Evolutionary conservation across 306 rosid species (phyloP), one percentile per base, ranked within the genome.

Genomic region (Cicer judaicum): DNA sequence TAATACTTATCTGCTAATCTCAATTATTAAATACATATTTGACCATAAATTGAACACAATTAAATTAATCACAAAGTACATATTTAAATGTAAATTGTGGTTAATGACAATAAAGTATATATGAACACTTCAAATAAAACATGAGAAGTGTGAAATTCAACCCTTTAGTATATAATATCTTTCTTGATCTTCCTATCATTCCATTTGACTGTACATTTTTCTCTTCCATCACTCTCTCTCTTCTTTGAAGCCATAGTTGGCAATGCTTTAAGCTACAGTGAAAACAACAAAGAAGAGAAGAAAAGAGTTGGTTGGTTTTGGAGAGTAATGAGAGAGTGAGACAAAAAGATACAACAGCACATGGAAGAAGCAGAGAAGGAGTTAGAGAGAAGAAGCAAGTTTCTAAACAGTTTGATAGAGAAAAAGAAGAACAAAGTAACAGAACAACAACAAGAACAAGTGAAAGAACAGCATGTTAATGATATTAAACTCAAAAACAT

Each of bases 351-450:
- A 55, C 38, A 75, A 55, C 38, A 75, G 7, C 64, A 57, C 62
- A 89, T 92, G 98, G 92, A 92, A 24, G 91, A 84, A 82, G 97
- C 93, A 50, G 97, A 86, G 75, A 80, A 85, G 79, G 97, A 93
- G 88, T 78, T 93, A 55, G 97, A 93, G 90, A 87, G 96, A 77
- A 78, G 96, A 21, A 91, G 92, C 84, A 93, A 84, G 92, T 93
- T 93, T 69, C 87, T 93, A 0, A 81, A 64, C 70, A 85, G 94
- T 40, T 80, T 93, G 75, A 93, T 93, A 72, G 82, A 82, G 84
- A 91, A 84, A 87, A 93, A 91, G 92, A 90, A 84, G 89, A 93
- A 93, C 92, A 91, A 91, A 73, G 78, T 88, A 15, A 78, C 19
- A 50, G 87, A 92, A 49, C 86, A 85, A 12, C 64, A 81, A 47